Evolutionary conservation across 129 eudicot genomes (phyloP).

Genomic region (Chrysanthemum seticuspe): DNA sequence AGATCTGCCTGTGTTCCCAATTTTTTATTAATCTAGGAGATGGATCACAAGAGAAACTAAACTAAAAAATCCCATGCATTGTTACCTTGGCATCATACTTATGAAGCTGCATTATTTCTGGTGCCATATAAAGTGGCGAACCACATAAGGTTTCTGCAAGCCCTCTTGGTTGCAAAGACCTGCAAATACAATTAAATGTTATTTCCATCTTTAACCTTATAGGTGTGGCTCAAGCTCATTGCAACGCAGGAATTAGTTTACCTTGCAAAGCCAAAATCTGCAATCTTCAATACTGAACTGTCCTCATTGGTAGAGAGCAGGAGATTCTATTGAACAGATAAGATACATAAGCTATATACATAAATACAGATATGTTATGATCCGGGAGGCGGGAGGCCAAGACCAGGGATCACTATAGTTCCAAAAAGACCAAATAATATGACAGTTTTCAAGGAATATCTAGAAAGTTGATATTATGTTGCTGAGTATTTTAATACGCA

Average conservation of each 20-base stretch:
- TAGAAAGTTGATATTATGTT: no score
- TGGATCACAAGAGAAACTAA: conserved; percentile 3
- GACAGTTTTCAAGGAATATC: neutral
- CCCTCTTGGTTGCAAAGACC: conserved; percentile 86
- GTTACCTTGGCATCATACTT: conserved; percentile 93
- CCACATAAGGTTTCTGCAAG: conserved; percentile 99
- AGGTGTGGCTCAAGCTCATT: neutral
- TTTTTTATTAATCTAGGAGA: conserved; percentile 30
- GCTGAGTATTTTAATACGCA: neutral
- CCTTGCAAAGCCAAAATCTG: conserved; percentile 99
- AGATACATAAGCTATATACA: conserved; percentile 24
- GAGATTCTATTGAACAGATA: conserved; percentile 64
- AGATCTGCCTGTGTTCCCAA: conserved; percentile 88
- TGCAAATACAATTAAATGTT: conserved; percentile 32
- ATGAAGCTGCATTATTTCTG: conserved; percentile 89
- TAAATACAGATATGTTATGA: conserved; percentile 1
- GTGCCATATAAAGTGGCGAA: conserved; percentile 92
- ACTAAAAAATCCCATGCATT: neutral
- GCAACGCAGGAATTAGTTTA: conserved; percentile 24
- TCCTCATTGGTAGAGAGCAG: conserved; percentile 75
- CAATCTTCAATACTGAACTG: conserved; percentile 78
- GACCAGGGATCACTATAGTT: neutral
- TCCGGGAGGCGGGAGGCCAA: neutral
- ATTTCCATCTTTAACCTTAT: conserved; percentile 1
- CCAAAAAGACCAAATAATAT: neutral